Evolutionary conservation across 331 rosid species (phyloP), one percentile per base, ranked within the genome.

Genomic region (Erythrophleum ivorense): DNA sequence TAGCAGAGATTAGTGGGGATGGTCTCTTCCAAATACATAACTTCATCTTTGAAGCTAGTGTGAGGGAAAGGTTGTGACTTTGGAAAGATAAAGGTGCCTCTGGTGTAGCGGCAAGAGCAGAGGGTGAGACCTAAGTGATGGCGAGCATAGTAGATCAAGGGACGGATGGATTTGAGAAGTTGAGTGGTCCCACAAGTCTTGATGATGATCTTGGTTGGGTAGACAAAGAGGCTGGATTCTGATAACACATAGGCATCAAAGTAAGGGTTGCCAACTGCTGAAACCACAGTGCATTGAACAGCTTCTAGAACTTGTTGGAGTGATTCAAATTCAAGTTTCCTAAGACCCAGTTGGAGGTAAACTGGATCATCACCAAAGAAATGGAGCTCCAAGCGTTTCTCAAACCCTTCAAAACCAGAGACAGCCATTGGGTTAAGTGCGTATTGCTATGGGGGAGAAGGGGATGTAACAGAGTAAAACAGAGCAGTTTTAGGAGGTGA

Each of bases 181-280:
- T 96, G 97, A 19, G 99, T 96, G 63, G 99, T 96, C 67, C 99
- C 99, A 67, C 99, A 96, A 0, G 99, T 96, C 80, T 96, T 96
- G 91, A 96, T 92, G 83, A 96, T 91, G 90, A 93, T 91, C 87
- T 93, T 96, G 7, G 93, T 91, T 15, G 99, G 99, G 89, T 96
- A 96, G 10, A 93, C 93, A 73, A 96, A 96, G 82, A 96, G 98
- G 90, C 99, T 96, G 4, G 99, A 96, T 83, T 96, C 99, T 13
- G 99, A 96, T 52, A 93, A 69, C 45, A 96, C 97, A 55, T 96
- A 95, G 45, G 99, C 94, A 75, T 95, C 99, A 49, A 95, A 92
- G 87, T 80, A 90, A 1, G 85, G 88, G 82, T 93, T 95, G 0
- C 97, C 97, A 6, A 93, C 97, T 4, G 99, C 97, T 21, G 99